Evolutionary conservation across 2,329 filamentous ascomycete species (phyloP).

Genomic region (Aspergillus fijiensis): DNA sequence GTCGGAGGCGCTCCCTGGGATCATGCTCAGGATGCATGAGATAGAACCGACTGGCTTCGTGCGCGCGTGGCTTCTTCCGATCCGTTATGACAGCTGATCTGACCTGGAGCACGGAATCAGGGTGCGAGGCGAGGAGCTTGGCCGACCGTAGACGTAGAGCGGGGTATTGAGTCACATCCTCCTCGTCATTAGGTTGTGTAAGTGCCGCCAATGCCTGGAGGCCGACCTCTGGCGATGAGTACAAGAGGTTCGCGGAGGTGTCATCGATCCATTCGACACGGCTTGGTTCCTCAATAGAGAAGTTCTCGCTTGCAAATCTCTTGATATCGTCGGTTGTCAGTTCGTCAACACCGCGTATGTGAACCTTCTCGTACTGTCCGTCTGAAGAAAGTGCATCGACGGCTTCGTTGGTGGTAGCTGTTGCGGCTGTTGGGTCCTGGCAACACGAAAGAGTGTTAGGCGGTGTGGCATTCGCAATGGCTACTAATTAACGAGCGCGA

Average conservation of each 20-base stretch:
- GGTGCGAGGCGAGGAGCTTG: conserved; percentile 66
- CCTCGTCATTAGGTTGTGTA: conserved; percentile 37
- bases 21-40: conserved; percentile 88
- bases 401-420: conserved; percentile 21
- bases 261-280: conserved; percentile 95
- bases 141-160: conserved; percentile 66
- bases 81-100: conserved; percentile 74
- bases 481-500: not conserved
- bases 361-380: conserved; percentile 62
- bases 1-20: conserved; percentile 68
- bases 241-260: conserved; percentile 82
- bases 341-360: conserved; percentile 78
- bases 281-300: conserved; percentile 53
- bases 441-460: not conserved
- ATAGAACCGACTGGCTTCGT: conserved; percentile 84
- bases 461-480: conserved; percentile 6
- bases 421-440: conserved; percentile 25
- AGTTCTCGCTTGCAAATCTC: conserved; percentile 70
- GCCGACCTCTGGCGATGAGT: conserved; percentile 57
- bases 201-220: conserved; percentile 55
- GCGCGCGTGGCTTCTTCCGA: conserved; percentile 75
- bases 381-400: conserved; percentile 34
- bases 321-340: conserved; percentile 79
- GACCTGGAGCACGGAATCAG: conserved; percentile 68
- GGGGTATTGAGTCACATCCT: conserved; percentile 51